Evolutionary conservation across 2,329 filamentous ascomycete genomes (phyloP).

Genomic region (Trichoderma atroviride): DNA sequence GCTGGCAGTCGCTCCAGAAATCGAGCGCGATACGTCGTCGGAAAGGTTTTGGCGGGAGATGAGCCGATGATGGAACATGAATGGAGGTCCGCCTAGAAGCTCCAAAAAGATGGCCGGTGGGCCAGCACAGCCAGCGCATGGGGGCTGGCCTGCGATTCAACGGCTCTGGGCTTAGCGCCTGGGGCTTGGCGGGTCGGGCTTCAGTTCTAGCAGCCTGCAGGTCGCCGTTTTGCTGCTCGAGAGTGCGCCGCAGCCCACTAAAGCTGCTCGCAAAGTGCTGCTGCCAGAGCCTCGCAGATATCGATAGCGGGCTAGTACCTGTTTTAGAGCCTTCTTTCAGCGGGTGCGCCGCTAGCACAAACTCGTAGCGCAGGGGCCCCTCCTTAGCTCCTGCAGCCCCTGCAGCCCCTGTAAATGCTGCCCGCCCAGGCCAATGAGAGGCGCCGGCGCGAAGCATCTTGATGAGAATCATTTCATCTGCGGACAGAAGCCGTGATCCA

Average conservation of each 20-base stretch:
- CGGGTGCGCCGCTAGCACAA: constrained; percentile 1
- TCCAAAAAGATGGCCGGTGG: constrained; percentile 13
- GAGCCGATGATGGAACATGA: constrained; percentile 16
- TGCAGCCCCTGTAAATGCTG: constrained; percentile 15
- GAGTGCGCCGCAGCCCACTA: background rate
- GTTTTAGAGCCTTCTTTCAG: constrained; percentile 10
- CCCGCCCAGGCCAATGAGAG: background rate
- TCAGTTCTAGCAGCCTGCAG: background rate
- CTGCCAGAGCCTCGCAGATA: background rate
- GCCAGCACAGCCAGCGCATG: constrained; percentile 11
- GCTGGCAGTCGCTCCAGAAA: background rate
- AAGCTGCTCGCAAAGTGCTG: background rate
- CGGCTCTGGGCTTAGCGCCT: constrained; percentile 15
- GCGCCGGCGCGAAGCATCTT: background rate
- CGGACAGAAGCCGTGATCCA: background rate
- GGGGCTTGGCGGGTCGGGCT: constrained; percentile 6
- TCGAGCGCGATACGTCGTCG: background rate
- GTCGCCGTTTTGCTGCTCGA: background rate
- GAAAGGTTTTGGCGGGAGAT: background rate
- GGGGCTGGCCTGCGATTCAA: constrained; percentile 7
- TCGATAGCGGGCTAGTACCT: background rate
- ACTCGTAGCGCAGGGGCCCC: constrained; percentile 11
- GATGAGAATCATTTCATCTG: constrained; percentile 8
- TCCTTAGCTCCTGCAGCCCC: constrained; percentile 17
- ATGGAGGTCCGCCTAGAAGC: constrained; percentile 10